A percentile compares a stretch with the other conserved stretches of the same genome.
Conservation (phyloP, 2,329 filamentous ascomycete genomes). For the Chaetomiaceae sp. region DNA sequence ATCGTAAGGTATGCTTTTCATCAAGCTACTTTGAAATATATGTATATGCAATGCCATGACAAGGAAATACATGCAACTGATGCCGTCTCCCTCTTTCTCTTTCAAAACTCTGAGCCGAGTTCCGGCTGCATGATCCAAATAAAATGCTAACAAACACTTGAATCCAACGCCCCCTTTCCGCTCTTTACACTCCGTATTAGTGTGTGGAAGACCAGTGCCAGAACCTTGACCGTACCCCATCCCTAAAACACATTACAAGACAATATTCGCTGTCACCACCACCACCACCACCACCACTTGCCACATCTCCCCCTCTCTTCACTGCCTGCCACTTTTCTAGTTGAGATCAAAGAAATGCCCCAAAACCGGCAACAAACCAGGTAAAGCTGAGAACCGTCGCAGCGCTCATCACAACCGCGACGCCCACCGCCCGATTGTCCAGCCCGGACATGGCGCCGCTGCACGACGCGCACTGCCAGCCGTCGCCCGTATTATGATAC, state of each 20-base stretch:
- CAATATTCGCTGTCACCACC: conserved; percentile 6
- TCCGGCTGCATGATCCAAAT: conserved; percentile 1
- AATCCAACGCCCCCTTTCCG: conserved; percentile 12
- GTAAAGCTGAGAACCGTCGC: conserved; percentile 58
- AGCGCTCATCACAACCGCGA: conserved; percentile 51
- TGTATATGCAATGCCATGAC: conserved; percentile 18
- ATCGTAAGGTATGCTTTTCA: conserved; percentile 11
- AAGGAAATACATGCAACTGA: conserved; percentile 9
- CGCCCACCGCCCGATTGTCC: conserved; percentile 45
- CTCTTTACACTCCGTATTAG: conserved; percentile 7
- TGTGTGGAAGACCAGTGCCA: neutral
- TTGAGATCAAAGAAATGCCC: conserved; percentile 24
- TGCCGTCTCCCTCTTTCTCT: neutral
- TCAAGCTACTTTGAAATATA: conserved; percentile 20
- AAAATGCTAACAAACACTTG: conserved; percentile 4
- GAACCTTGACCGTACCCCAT: neutral
- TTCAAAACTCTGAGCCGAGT: neutral
- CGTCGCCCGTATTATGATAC: conserved; percentile 47
- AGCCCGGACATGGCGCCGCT: conserved; percentile 46
- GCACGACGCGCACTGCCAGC: conserved; percentile 56
- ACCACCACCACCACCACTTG: neutral
- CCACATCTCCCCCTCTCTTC: neutral
- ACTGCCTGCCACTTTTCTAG: neutral
- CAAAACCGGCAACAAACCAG: conserved; percentile 57
- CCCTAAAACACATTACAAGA: conserved; percentile 19